Conservation (phyloP, 441 rosid species). For the Raphanus hybrid region DNA sequence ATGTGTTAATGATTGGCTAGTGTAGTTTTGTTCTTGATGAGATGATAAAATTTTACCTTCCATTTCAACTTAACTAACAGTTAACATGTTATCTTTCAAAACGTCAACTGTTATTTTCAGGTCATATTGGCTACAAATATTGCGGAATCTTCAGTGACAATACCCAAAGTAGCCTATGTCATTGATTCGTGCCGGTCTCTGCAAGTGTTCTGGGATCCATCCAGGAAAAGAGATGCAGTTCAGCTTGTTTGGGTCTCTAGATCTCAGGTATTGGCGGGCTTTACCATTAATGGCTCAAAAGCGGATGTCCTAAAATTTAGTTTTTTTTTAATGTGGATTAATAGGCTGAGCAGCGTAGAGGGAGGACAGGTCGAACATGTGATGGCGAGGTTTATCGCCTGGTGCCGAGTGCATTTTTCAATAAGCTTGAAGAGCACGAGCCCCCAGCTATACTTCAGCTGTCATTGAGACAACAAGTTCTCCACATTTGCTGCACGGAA, state of each 20-base stretch:
- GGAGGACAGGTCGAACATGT: conserved; percentile 97
- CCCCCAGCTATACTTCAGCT: conserved; percentile 75
- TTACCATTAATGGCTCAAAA: conserved; percentile 16
- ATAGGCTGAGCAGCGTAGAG: conserved; percentile 94
- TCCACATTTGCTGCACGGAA: conserved; percentile 81
- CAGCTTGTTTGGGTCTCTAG: conserved; percentile 92
- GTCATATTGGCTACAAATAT: conserved; percentile 95
- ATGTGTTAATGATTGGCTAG: conserved; percentile 3
- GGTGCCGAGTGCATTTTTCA: conserved; percentile 83
- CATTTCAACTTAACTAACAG: conserved; percentile 18
- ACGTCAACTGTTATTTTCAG: conserved; percentile 43
- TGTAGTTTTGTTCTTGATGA: conserved; percentile 19
- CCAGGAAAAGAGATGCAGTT: conserved; percentile 64
- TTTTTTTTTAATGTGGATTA: conserved; percentile 36
- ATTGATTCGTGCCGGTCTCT: conserved; percentile 95
- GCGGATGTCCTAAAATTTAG: conserved; percentile 14
- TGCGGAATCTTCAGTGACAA: conserved; percentile 97
- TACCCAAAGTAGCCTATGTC: conserved; percentile 91
- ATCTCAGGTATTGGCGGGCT: conserved; percentile 73
- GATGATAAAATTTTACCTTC: conserved; percentile 1
- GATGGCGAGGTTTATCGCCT: conserved; percentile 93
- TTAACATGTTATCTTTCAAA: conserved; percentile 7
- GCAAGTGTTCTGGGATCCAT: conserved; percentile 84
- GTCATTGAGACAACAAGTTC: conserved; percentile 89
- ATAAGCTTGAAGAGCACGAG: conserved; percentile 69